These are phyloP conservation scores for Diaporthe amygdali DNA, from an alignment of 2,329 filamentous ascomycete genomes.

Conservation along the genomic window DNA sequence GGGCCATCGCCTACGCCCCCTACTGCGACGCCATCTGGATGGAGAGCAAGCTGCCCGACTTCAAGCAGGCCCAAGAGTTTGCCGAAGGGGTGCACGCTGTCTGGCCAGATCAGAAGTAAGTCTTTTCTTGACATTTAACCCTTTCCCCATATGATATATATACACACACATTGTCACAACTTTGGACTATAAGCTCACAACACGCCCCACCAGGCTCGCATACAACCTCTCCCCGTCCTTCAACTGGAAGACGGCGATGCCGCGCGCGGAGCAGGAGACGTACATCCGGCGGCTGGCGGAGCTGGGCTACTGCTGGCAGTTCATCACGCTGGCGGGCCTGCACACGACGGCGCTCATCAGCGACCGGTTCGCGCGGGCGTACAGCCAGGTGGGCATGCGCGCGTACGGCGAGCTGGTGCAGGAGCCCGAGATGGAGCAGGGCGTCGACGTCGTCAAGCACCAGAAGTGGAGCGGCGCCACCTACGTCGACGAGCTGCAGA, in stretches of 20 bases:
- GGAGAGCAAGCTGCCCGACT: slow-evolving; percentile 97
- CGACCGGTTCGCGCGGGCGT: slow-evolving; percentile 86
- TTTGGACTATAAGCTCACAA: not conserved
- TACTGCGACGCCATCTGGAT: slow-evolving; percentile 99
- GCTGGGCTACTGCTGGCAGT: slow-evolving; percentile 99
- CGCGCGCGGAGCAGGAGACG: slow-evolving; percentile 89
- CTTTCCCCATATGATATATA: not conserved
- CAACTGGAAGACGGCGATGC: slow-evolving; percentile 99
- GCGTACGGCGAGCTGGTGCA: slow-evolving; percentile 97
- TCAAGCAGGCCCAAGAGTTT: slow-evolving; percentile 88
- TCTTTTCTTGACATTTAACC: slow-evolving; percentile 26
- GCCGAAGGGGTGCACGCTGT: slow-evolving; percentile 91
- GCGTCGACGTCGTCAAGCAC: slow-evolving; percentile 95
- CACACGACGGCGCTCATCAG: slow-evolving; percentile 95
- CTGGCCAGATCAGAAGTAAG: slow-evolving; percentile 95
- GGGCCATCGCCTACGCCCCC: slow-evolving; percentile 88
- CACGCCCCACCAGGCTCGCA: slow-evolving; percentile 67
- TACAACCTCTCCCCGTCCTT: slow-evolving; percentile 99
- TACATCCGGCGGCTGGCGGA: slow-evolving; percentile 89
- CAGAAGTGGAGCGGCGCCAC: slow-evolving; percentile 98
- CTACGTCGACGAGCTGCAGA: slow-evolving; percentile 92
- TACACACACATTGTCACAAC: too few relatives aligned
- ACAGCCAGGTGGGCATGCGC: slow-evolving; percentile 83
- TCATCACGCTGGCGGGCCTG: slow-evolving; percentile 97
- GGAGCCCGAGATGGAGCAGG: slow-evolving; percentile 92